phyloP scores from a whole-genome alignment of 345 rosid genomes.

The Barbarea vulgaris region DNA sequence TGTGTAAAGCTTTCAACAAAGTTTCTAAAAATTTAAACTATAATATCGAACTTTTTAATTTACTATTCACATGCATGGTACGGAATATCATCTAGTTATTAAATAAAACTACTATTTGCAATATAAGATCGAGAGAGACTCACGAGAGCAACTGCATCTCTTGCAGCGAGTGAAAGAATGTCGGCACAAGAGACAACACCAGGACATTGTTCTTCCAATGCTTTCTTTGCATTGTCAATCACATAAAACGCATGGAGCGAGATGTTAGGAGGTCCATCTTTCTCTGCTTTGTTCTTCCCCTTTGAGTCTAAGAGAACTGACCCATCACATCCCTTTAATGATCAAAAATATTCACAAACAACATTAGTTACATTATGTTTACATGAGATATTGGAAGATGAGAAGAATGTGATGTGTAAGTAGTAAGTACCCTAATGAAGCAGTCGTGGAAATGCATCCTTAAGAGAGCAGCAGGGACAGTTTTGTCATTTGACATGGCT shows the following conservation, averaged over 20 bases:
- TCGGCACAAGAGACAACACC: constrained; percentile 91
- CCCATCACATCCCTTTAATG: constrained; percentile 78
- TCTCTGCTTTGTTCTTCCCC: constrained; percentile 72
- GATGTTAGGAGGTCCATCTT: constrained; percentile 89
- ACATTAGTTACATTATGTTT: neutral
- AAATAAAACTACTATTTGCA: neutral
- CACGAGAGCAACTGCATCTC: constrained; percentile 78
- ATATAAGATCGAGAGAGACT: constrained; percentile 22
- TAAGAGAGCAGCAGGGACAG: constrained; percentile 80
- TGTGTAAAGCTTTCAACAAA: neutral
- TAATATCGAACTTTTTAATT: too few species aligned
- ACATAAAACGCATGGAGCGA: constrained; percentile 89
- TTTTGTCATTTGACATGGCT: constrained; percentile 67
- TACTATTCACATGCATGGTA: neutral
- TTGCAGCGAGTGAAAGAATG: constrained; percentile 81
- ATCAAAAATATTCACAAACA: neutral
- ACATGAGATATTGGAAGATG: neutral
- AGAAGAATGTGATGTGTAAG: neutral
- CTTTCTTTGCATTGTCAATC: constrained; percentile 77
- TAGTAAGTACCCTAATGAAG: constrained; percentile 59
- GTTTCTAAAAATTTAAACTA: too few species aligned
- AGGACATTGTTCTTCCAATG: constrained; percentile 73
- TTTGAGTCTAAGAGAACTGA: constrained; percentile 75
- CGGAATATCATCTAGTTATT: neutral
- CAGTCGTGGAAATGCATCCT: constrained; percentile 94